Conservation (phyloP, 345 rosid species). For the Limnanthes douglasii region DNA sequence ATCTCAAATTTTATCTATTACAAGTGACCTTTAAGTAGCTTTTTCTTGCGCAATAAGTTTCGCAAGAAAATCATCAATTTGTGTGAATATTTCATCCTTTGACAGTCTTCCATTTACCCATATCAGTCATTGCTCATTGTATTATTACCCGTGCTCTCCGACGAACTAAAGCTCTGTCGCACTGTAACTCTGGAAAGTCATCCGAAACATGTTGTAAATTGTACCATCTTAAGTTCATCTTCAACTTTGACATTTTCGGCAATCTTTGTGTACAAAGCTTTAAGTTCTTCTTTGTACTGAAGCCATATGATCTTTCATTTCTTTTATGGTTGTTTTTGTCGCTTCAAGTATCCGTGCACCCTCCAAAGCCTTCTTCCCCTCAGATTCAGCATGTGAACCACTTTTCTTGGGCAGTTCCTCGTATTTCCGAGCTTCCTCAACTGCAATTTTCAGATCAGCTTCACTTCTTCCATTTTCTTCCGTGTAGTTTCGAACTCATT, state of each 20-base stretch:
- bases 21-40: no score
- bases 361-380: constrained; percentile 38
- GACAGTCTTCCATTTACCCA: no score
- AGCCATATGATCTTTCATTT: constrained; percentile 35
- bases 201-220: no score
- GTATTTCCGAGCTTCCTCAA: constrained; percentile 31
- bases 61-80: no score
- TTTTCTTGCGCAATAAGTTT: no score
- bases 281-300: constrained; percentile 35
- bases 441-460: constrained; percentile 30
- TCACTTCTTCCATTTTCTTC: constrained; percentile 49
- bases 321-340: constrained; percentile 27
- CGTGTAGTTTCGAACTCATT: constrained; percentile 51
- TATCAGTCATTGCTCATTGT: no score
- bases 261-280: constrained; percentile 32
- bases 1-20: no score
- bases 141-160: no score
- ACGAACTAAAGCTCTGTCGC: no score
- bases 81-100: no score
- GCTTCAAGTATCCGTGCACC: constrained; percentile 40
- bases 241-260: constrained; percentile 37
- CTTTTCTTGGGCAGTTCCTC: constrained; percentile 48
- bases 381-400: constrained; percentile 42
- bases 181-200: no score
- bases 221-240: constrained; percentile 37